These are phyloP conservation scores for Lipomyces sp. DNA, from an alignment of 805 yeast species.

Conservation along the genomic window DNA sequence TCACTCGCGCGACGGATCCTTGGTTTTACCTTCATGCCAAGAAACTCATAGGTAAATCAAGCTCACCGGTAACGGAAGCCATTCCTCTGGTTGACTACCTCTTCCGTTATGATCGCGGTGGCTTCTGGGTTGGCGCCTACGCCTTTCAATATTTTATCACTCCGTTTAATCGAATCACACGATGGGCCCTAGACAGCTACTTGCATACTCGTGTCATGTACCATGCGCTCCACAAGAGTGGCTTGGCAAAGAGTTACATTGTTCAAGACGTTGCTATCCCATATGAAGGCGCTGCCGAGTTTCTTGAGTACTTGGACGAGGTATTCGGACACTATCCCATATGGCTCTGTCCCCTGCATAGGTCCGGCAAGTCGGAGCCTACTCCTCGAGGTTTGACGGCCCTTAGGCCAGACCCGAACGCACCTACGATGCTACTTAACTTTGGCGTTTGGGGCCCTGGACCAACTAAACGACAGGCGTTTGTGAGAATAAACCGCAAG, in stretches of 20 bases:
- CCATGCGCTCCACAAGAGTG: constrained; percentile 12
- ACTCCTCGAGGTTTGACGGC: constrained; percentile 2
- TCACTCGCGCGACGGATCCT: constrained; percentile 8
- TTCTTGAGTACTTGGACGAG: constrained; percentile 5
- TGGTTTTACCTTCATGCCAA: constrained; percentile 14
- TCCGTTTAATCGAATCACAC: constrained; percentile 15
- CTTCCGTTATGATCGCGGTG: constrained; percentile 15
- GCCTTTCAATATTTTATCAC: constrained; percentile 10
- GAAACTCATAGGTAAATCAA: constrained; percentile 5
- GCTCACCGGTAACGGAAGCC: constrained; percentile 2
- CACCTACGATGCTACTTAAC: constrained; percentile 7
- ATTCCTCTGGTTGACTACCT: constrained; percentile 11
- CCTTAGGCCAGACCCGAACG: background rate
- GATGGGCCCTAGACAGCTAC: constrained; percentile 10
- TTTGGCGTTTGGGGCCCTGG: constrained; percentile 13
- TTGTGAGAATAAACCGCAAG: background rate
- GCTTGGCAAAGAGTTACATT: background rate
- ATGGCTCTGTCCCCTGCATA: constrained; percentile 12
- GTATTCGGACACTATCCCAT: constrained; percentile 11
- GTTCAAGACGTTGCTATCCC: constrained; percentile 11
- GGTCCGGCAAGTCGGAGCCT: background rate
- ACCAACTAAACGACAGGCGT: background rate
- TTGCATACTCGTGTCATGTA: constrained; percentile 14
- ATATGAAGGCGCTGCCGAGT: background rate
- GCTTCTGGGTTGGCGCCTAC: constrained; percentile 9